phyloP scores from a whole-genome alignment of 495 filamentous ascomycete species.

The Penicillium waksmanii region DNA sequence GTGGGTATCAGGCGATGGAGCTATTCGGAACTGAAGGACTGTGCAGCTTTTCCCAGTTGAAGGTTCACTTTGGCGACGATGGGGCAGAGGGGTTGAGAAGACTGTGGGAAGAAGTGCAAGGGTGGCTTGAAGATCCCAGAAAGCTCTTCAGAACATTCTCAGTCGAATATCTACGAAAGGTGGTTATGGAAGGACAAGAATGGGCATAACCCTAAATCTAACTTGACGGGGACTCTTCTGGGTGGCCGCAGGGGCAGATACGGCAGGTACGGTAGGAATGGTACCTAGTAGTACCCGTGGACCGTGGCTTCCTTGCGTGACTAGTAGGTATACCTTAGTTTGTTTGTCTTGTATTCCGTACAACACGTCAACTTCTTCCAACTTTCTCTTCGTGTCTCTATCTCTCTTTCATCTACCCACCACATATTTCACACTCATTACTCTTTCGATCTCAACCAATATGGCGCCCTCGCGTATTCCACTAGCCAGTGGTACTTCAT shows the following conservation, averaged over 20 bases:
- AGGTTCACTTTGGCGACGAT: not conserved
- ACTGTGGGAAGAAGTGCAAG: slow-evolving; percentile 21
- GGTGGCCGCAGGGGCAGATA: too few relatives aligned
- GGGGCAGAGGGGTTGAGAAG: slow-evolving; percentile 9
- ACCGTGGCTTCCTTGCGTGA: not conserved
- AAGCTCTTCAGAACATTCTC: slow-evolving; percentile 22
- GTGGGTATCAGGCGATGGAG: slow-evolving; percentile 33
- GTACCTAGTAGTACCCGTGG: not conserved
- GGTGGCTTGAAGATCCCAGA: slow-evolving; percentile 21
- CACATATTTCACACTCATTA: not conserved
- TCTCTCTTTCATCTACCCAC: not conserved
- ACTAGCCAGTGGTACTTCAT: not conserved
- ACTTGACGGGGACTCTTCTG: too few relatives aligned
- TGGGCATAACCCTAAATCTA: not conserved
- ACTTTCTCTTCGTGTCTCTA: not conserved
- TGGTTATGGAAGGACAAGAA: not conserved
- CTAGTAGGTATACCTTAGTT: not conserved
- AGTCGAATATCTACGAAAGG: slow-evolving; percentile 20
- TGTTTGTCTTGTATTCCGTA: not conserved
- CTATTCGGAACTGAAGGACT: slow-evolving; percentile 27
- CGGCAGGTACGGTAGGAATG: not conserved
- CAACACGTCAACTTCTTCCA: not conserved
- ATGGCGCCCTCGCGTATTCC: not conserved
- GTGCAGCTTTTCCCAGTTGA: slow-evolving; percentile 2
- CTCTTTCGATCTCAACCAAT: not conserved